Evolutionary conservation across 2,329 filamentous ascomycete species (phyloP), one percentile per base, ranked within the genome.

Genomic region (Penicillium sclerotiorum): DNA sequence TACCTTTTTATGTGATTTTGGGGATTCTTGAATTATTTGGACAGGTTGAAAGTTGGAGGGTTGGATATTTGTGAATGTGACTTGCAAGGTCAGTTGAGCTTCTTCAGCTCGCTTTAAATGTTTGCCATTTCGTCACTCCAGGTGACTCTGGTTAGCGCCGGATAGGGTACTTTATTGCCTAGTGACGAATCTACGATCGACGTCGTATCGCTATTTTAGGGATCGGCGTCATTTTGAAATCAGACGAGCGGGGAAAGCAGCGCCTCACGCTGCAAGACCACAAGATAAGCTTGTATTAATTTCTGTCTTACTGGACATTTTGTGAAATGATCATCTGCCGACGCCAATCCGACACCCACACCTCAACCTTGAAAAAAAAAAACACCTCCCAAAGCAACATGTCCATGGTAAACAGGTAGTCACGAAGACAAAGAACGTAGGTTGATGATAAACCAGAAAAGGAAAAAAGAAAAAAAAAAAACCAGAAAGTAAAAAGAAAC

Each of bases 341-440:
- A 61, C 58, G 59, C 59, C 58, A 33, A 53, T 40, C 41, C 45
- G 49, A 39, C 11, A 32, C 32, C 43, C n/a, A n/a, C n/a, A n/a
- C 22, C 20, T 7, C 9, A 42, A 22, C 40, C 40, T 21, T 25
- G 11, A 13, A 38, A 15, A 32, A 38, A 20, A 35, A 13, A 33
- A 49, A 37, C 50, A 21, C 49, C 47, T 20, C 33, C 15, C 17
- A 36, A 20, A 36, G 15, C n/a, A 36, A 18, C 15, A 9, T 18
- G 17, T 36, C 33, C 33, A 36, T 36, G n/a, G n/a, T n/a, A n/a
- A n/a, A n/a, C n/a, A n/a, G n/a, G n/a, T n/a, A n/a, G n/a, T n/a
- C n/a, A n/a, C n/a, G n/a, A 36, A 17, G 33, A 33, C 18, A 43
- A 18, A 30, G n/a, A 41, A 23, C n/a, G 12, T 22, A 12, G 15